Base-by-base conservation (phyloP, 1,284 basidiomycete species). In the Pholiota adiposa region DNA sequence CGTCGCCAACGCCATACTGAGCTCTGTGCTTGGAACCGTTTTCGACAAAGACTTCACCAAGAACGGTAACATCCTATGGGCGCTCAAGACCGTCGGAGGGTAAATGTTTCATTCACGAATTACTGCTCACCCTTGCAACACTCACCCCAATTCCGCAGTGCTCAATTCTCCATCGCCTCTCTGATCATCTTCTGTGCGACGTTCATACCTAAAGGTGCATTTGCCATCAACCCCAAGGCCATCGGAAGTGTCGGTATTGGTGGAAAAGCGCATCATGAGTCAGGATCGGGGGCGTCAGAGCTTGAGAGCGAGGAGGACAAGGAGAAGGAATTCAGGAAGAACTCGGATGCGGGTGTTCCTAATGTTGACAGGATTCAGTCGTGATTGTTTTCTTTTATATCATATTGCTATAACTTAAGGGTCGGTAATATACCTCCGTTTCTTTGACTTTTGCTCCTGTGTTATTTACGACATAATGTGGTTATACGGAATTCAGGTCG, bases 171-270 rank as follows among this genome's bases (percentile, higher is more conserved):
- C 9, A 65, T 74, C 19, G 68, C 67, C 11, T 72, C 62, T 23
- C 67, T 46, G 18, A 58, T 74, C 51, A 71, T 74, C 27, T 33
- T 74, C 21, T 6, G 60, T 6, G 68, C 72, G 16, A 73, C 72
- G 0, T 67, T 74, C 55, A 69, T 74, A 29, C 72, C 72, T 11
- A 63, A 55, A 21, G 71, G 71, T 1, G 63, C 69, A 6, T 70
- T 72, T 44, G 59, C 72, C 4, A 62, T 74, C 40, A 74, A 74
- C 58, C 72, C 71, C 16, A 71, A 73, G 56, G 56, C 48, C 25
- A 55, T 73, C 23, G 70, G 70, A 2, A 23, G 8, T 34, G 38
- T 52, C 23, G 49, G 56, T n/a, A 21, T 23, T 33, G n/a, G n/a
- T n/a, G 29, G 34, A 19, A 18, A 29, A 5, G 9, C 46, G 29